Evolutionary conservation across 2,329 filamentous ascomycete species (phyloP).

Genomic region (Nemania sp.): DNA sequence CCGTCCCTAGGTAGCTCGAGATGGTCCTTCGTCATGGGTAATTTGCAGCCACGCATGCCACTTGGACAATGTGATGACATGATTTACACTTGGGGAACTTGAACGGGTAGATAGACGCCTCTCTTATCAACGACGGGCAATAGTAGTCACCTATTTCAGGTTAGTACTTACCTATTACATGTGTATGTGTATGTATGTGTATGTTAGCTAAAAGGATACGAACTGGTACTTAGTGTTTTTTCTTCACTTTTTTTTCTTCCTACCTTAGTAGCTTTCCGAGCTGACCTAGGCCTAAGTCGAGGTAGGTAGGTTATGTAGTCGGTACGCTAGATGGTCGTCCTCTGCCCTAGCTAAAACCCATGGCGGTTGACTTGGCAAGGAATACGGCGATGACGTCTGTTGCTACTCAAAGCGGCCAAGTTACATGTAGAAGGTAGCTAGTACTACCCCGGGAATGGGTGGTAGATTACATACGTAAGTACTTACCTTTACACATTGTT

Average conservation of each 20-base stretch:
- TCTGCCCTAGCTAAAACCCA: not conserved
- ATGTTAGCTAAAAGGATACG: not conserved
- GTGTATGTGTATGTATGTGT: not conserved
- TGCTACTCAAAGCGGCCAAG: too few relatives aligned
- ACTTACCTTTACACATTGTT: too few relatives aligned
- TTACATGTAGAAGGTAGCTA: too few relatives aligned
- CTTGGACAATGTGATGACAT: constrained; percentile 25
- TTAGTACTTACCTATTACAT: too few relatives aligned
- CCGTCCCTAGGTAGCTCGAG: too few relatives aligned
- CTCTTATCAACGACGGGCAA: not conserved
- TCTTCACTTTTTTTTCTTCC: too few relatives aligned
- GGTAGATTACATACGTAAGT: too few relatives aligned
- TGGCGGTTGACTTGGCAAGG: not conserved
- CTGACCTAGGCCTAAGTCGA: not conserved
- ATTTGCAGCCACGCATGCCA: constrained; percentile 18
- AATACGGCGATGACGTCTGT: not conserved
- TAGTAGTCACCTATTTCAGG: not conserved
- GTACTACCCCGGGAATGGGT: too few relatives aligned
- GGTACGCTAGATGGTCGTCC: not conserved
- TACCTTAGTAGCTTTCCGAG: not conserved
- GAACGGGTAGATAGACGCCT: not conserved
- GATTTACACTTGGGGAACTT: constrained; percentile 22
- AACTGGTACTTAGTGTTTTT: not conserved
- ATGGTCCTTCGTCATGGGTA: constrained; percentile 21
- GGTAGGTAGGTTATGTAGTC: not conserved